A percentile compares a stretch with the other conserved stretches of the same genome.
phyloP scores from a whole-genome alignment of 1,284 basidiomycete genomes.

The Quambalaria eucalypti region DNA sequence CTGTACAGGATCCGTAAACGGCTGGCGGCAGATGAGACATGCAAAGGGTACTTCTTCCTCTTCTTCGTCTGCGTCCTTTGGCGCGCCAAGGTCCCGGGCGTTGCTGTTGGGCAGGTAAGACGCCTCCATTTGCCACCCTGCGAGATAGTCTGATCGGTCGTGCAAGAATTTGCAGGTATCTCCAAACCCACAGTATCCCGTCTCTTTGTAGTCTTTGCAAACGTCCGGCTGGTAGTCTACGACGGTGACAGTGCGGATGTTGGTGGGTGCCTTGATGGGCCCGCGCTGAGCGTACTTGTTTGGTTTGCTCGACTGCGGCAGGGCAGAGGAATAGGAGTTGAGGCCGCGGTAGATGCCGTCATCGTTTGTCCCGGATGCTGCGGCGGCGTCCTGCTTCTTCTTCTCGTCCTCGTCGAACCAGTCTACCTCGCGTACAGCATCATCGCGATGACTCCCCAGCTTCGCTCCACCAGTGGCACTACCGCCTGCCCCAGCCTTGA shows the following conservation, averaged over 20 bases:
- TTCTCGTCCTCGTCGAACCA: conserved; percentile 6
- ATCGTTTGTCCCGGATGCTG: conserved; percentile 48
- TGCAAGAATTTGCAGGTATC: conserved; percentile 75
- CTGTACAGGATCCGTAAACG: conserved; percentile 86
- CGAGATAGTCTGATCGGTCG: conserved; percentile 67
- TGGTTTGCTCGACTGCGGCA: conserved; percentile 10
- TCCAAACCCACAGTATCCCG: conserved; percentile 96
- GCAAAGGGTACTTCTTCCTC: conserved; percentile 90
- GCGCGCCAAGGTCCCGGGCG: conserved; percentile 33
- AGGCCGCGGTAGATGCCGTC: conserved; percentile 85
- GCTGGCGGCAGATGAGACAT: conserved; percentile 87
- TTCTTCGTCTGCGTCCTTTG: conserved; percentile 53
- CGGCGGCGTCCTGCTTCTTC: neutral
- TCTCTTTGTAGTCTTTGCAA: conserved; percentile 99
- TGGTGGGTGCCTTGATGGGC: conserved; percentile 67
- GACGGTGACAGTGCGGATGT: conserved; percentile 88
- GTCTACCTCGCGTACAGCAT: conserved; percentile 1
- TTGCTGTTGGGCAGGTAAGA: conserved; percentile 40
- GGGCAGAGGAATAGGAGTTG: conserved; percentile 73
- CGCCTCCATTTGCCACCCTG: conserved; percentile 90
- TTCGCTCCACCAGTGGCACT: neutral
- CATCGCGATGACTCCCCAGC: neutral
- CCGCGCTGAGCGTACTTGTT: conserved; percentile 48
- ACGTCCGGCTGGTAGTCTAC: conserved; percentile 98
- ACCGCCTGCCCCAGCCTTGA: neutral